These are phyloP conservation scores for Mucor lusitanicus DNA, from an alignment of 371 early-diverging fungal genomes.

Conservation along the genomic window DNA sequence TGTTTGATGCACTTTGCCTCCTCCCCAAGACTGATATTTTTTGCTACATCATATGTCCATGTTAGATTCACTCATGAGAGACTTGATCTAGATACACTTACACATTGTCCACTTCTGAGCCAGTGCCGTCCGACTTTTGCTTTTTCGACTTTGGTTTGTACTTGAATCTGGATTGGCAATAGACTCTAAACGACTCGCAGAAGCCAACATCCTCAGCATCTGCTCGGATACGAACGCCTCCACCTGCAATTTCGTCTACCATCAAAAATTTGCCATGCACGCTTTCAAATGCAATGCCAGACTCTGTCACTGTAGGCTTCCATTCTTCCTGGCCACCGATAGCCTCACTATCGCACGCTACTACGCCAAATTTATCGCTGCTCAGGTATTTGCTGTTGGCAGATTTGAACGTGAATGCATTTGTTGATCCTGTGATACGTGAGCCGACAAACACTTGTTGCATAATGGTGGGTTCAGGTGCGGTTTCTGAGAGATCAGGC, in stretches of 20 bases:
- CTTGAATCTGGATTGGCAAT: slow-evolving; percentile 69
- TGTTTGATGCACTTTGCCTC: slow-evolving; percentile 58
- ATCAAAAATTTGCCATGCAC: slow-evolving; percentile 62
- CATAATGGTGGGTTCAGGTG: slow-evolving; percentile 65
- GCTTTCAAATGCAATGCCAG: slow-evolving; percentile 73
- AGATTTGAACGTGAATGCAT: slow-evolving; percentile 66
- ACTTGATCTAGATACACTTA: too few relatives aligned
- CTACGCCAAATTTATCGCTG: slow-evolving; percentile 84
- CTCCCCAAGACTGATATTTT: slow-evolving; percentile 36
- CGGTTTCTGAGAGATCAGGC: slow-evolving; percentile 26
- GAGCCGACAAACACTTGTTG: slow-evolving; percentile 75
- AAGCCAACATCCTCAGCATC: slow-evolving; percentile 77
- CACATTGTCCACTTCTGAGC: slow-evolving; percentile 41
- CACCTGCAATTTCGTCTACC: slow-evolving; percentile 63
- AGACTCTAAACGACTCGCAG: slow-evolving; percentile 71
- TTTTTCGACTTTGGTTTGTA: slow-evolving; percentile 42
- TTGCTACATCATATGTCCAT: slow-evolving; percentile 8
- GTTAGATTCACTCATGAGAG: not conserved
- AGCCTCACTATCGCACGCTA: slow-evolving; percentile 71
- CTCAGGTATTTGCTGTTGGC: slow-evolving; percentile 71
- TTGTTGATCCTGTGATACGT: slow-evolving; percentile 54
- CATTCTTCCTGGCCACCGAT: slow-evolving; percentile 84
- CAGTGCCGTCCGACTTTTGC: slow-evolving; percentile 26
- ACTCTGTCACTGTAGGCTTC: slow-evolving; percentile 68
- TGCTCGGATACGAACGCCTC: slow-evolving; percentile 62